These are phyloP conservation scores for Pyrus bretschneideri DNA, from an alignment of 306 rosid species.

Conservation along the genomic window DNA sequence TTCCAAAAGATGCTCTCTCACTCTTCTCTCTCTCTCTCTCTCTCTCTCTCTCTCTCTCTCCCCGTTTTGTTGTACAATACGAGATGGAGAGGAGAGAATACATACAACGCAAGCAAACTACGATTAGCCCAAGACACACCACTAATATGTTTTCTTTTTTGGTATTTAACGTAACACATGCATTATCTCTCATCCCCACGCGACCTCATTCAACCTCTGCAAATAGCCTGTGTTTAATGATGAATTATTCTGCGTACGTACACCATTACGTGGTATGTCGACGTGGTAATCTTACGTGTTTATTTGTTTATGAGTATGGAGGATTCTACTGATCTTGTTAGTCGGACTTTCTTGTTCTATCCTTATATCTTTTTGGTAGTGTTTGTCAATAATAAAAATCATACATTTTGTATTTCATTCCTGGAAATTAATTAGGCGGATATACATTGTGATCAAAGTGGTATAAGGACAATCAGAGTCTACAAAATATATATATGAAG, in stretches of 20 bases:
- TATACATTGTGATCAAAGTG: no score
- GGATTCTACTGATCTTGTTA: no score
- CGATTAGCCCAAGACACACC: slow-evolving; percentile 54
- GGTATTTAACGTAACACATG: slow-evolving; percentile 23
- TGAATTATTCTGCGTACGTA: neutral
- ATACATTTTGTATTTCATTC: no score
- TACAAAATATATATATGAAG: no score
- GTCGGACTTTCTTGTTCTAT: no score
- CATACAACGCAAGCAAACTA: slow-evolving; percentile 14
- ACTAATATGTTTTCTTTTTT: slow-evolving; percentile 12
- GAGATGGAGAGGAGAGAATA: slow-evolving; percentile 2
- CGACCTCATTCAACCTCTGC: slow-evolving; percentile 32
- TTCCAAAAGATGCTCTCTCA: slow-evolving; percentile 75
- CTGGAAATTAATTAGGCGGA: no score
- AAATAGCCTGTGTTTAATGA: neutral
- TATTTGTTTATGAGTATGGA: no score
- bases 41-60: slow-evolving; percentile 6
- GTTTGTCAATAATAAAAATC: no score
- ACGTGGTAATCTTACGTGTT: no score
- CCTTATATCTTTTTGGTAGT: no score
- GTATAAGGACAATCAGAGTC: no score
- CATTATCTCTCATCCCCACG: slow-evolving; percentile 35
- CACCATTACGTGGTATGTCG: neutral
- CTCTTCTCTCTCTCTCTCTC: slow-evolving; percentile 14
- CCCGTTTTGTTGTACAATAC: slow-evolving; percentile 37